Base-by-base conservation (phyloP, 345 rosid genomes). In the Salix viminalis region DNA sequence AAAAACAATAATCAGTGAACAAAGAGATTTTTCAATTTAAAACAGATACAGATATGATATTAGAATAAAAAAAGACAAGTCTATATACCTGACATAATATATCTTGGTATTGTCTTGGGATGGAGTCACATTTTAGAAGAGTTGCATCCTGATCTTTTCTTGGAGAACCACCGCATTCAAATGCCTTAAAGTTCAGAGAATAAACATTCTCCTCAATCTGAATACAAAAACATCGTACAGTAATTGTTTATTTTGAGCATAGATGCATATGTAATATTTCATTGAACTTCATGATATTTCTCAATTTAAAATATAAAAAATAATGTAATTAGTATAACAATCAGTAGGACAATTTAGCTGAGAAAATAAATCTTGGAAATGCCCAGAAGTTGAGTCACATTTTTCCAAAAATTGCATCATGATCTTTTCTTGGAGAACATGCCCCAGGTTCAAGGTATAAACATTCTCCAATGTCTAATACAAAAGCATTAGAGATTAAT, bases 51-150 rank as follows among this genome's bases (percentile, higher is more conserved):
- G 11, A 62, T 30, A 2, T 6, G 50, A 66, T 66, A 21, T 16
- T 48, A 19, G 36, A 15, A 4, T 10, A 60, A 30, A 60, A 26
- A 18, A 44, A 19, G 65, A 60, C n/a, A 15, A 24, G 58, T 44
- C 34, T 24, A 15, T 26, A 65, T 37, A 77, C 78, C 82, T 75
- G 68, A 73, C 76, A 67, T 67, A 71, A 39, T 62, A 61, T 73
- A 37, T 71, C 73, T 32, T 62, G 71, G 48, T 74, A 75, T 58
- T 67, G 24, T 78, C 56, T 73, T 56, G 36, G 19, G 64, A 7
- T 50, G 7, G 39, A 10, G 50, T 44, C 15, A 13, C 16, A 44
- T 13, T 44, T 44, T 44, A 2, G 16, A 41, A 7, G 9, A 39
- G 39, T 70, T 74, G 7, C 9, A 74, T 39, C 78, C 37, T 60